A percentile compares a stretch with the other conserved stretches of the same genome.
phyloP scores from a whole-genome alignment of 345 rosid species.

The Eucalyptus pumila region DNA sequence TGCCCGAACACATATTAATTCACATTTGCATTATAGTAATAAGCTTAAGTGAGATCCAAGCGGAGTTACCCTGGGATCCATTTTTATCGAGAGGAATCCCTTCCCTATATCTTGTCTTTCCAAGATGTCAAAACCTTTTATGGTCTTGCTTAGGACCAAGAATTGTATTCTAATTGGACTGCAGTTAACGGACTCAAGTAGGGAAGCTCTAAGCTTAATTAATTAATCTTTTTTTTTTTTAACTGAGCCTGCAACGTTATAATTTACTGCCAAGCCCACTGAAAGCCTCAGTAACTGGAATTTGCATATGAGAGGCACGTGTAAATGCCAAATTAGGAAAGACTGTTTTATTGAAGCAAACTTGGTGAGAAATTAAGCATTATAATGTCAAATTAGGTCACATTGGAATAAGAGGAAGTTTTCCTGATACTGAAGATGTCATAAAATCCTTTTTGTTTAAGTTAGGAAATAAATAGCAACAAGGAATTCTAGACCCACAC shows the following conservation, averaged over 20 bases:
- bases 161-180: not conserved
- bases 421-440: not conserved
- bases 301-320: not conserved
- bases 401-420: not conserved
- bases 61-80: no score
- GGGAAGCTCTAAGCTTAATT: not conserved
- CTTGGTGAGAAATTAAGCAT: not conserved
- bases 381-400: not conserved
- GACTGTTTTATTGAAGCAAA: not conserved
- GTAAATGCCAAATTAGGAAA: not conserved
- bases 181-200: not conserved
- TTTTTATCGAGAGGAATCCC: no score
- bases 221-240: fast-evolving
- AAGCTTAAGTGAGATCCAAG: not conserved
- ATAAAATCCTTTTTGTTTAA: not conserved
- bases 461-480: not conserved
- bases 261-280: not conserved
- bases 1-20: not conserved
- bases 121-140: no score
- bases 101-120: no score
- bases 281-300: not conserved
- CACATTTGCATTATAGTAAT: not conserved
- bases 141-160: no score
- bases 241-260: not conserved
- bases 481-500: not conserved